Evolutionary conservation across 257 asterid species (phyloP), one percentile per base, ranked within the genome.

Genomic region (Datura wrightii): DNA sequence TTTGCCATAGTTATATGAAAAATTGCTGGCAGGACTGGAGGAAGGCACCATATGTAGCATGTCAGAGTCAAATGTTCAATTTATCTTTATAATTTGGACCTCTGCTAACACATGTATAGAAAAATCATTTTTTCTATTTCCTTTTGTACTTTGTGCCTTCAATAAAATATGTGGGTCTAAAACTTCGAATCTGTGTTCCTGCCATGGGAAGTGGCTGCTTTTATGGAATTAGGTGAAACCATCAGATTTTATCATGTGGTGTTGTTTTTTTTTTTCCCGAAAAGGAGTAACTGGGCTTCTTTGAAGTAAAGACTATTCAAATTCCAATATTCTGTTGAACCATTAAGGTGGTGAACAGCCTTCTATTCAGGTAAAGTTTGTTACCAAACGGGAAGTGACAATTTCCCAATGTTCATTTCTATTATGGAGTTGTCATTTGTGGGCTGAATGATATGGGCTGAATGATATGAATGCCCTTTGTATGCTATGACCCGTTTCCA

Each of bases 71-170:
- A 48, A 46, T 46, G 37, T 6, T 44, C 56, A 72, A 44, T 72
- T 65, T 74, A 11, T 48, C 44, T 74, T 74, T 50, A 46, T 72
- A 74, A 74, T 74, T 19, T 74, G 41, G 81, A 74, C 60, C 44
- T 74, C 19, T 24, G 60, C 10, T 74, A 60, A 24, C 81, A 74
- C 42, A 48, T 24, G n/a, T 24, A 19, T 74, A 46, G 55, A 72
- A 41, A 18, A 41, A 18, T 41, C 24, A 34, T 70, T 8, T 18
- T 41, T 70, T 42, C 41, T 46, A 46, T 72, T 48, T 66, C 10
- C 5, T 59, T 37, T 5, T 10, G 11, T 10, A 24, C 58, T 74
- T 48, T 74, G 81, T 48, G 81, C 42, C 44, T 42, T 50, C 71
- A 66, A 54, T 54, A 65, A 65, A 50, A 65, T 52, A 46, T 71